Evolutionary conservation across 345 rosid species (phyloP).

Genomic region (Raphanus raphanistrum): DNA sequence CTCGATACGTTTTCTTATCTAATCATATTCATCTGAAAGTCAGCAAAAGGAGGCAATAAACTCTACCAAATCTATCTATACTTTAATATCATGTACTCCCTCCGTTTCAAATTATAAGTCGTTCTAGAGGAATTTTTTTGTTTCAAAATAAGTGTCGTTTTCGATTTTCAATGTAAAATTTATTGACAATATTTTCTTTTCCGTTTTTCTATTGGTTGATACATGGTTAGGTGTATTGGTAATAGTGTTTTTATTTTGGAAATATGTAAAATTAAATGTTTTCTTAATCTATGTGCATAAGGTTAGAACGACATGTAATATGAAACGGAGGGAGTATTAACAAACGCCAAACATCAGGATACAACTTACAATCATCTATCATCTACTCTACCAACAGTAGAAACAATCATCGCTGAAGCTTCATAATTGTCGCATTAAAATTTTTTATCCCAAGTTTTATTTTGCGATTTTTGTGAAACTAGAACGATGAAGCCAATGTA

Average conservation of each 20-base stretch:
- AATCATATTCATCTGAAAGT: neutral
- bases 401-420: neutral
- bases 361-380: slow-evolving; percentile 3
- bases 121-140: no score
- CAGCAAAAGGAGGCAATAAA: neutral
- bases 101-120: no score
- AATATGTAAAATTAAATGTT: no score
- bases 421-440: neutral
- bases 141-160: no score
- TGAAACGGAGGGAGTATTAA: no score
- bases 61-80: neutral
- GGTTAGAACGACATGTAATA: no score
- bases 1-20: slow-evolving; percentile 1
- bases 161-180: no score
- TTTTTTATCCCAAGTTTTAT: neutral
- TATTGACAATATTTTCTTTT: no score
- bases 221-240: no score
- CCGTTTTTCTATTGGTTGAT: no score
- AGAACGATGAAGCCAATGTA: neutral
- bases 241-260: no score
- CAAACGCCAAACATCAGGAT: neutral
- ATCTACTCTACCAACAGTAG: neutral
- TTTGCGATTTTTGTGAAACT: neutral
- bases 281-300: no score
- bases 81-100: neutral